Conservation (phyloP, 441 rosid genomes). For the Syzygium syzygioides region DNA sequence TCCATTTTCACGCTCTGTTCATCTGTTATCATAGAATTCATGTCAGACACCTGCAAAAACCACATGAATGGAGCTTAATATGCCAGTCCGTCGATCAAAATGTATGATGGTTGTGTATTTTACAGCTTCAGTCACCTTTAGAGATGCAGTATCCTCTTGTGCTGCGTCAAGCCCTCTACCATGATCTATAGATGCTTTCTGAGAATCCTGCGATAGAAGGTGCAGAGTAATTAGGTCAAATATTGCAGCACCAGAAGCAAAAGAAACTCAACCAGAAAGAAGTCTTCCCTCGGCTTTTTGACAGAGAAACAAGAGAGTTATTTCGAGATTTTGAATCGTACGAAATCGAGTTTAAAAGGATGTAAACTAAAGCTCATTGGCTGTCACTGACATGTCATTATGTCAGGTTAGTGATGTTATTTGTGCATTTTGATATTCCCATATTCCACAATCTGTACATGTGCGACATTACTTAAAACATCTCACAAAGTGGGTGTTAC, state of each 20-base stretch:
- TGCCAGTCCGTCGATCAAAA: background rate
- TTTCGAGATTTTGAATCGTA: background rate
- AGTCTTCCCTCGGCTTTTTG: background rate
- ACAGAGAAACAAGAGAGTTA: background rate
- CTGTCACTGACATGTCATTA: background rate
- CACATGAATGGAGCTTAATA: background rate
- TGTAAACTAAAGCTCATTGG: background rate
- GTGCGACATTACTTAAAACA: background rate
- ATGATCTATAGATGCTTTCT: slow-evolving; percentile 42
- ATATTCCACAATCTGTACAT: background rate
- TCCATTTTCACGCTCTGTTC: slow-evolving; percentile 52
- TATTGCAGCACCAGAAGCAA: background rate
- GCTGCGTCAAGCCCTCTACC: slow-evolving; percentile 40
- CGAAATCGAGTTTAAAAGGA: background rate
- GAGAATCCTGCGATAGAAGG: slow-evolving; percentile 39
- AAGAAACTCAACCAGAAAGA: background rate
- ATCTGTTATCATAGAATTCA: slow-evolving; percentile 47
- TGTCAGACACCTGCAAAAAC: slow-evolving; percentile 41
- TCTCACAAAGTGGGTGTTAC: background rate
- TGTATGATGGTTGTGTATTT: background rate
- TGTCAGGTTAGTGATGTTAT: background rate
- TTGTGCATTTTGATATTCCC: background rate
- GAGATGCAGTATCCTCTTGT: slow-evolving; percentile 41
- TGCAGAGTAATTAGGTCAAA: background rate
- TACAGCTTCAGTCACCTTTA: slow-evolving; percentile 32